Evolutionary conservation across 208 protist genomes (phyloP).

Genomic region (Crithidia sp.): DNA sequence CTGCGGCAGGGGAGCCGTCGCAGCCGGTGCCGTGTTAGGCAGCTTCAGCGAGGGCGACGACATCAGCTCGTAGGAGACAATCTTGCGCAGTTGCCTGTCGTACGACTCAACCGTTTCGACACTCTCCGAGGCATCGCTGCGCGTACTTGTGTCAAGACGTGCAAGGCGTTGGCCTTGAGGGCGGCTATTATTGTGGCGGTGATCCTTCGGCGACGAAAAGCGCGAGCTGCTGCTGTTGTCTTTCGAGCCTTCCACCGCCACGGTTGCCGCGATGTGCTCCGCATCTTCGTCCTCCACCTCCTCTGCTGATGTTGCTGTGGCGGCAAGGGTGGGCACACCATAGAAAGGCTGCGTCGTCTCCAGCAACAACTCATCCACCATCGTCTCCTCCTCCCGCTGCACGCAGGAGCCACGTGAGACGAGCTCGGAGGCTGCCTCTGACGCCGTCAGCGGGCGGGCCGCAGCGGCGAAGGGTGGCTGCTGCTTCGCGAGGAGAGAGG

Average conservation of each 20-base stretch:
- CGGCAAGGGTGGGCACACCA: neutral
- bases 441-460: neutral
- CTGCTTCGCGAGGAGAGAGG: neutral
- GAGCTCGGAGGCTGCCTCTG: conserved; percentile 6
- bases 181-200: neutral
- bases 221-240: neutral
- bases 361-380: conserved; percentile 18
- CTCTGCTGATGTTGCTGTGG: neutral
- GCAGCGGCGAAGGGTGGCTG: neutral
- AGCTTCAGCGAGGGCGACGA: neutral
- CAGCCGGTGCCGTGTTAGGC: neutral
- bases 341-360: conserved; percentile 4
- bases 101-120: neutral
- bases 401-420: conserved; percentile 16
- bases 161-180: neutral
- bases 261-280: neutral
- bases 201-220: neutral
- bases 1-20: neutral
- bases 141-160: neutral
- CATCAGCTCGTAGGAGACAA: neutral
- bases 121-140: neutral
- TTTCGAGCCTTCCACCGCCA: neutral
- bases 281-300: neutral
- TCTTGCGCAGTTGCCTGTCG: neutral
- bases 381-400: conserved; percentile 19